A percentile compares a stretch with the other conserved stretches of the same genome.
These are phyloP conservation scores for Kluyveromyces lactis DNA, from an alignment of 805 yeast species.

Conservation along the genomic window DNA sequence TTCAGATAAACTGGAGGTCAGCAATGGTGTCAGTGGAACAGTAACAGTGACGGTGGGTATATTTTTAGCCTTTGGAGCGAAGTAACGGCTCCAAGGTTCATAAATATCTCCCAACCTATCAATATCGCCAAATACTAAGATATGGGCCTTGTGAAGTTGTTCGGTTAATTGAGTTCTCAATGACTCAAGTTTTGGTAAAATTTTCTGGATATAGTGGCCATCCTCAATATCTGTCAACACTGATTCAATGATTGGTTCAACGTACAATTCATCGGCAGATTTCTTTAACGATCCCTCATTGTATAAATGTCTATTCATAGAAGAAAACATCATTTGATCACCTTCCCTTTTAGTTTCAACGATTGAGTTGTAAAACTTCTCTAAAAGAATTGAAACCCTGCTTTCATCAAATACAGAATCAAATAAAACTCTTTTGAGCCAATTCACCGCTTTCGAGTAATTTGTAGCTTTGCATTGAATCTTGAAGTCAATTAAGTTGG, in stretches of 20 bases:
- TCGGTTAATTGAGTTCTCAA: constrained; percentile 43
- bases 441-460: constrained; percentile 61
- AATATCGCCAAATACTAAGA: constrained; percentile 66
- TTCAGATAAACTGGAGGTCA: constrained; percentile 44
- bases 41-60: constrained; percentile 4
- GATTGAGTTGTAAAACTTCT: constrained; percentile 32
- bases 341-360: constrained; percentile 34
- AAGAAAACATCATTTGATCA: constrained; percentile 52
- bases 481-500: constrained; percentile 56
- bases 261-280: constrained; percentile 55
- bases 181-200: constrained; percentile 31
- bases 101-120: constrained; percentile 31
- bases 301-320: constrained; percentile 46
- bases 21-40: constrained; percentile 40
- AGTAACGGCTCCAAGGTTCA: constrained; percentile 20
- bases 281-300: constrained; percentile 55
- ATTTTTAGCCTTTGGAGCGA: constrained; percentile 3
- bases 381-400: constrained; percentile 52
- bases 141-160: constrained; percentile 50
- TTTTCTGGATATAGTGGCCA: constrained; percentile 38
- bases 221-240: constrained; percentile 42
- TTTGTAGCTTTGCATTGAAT: constrained; percentile 54
- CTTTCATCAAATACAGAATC: constrained; percentile 63
- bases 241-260: constrained; percentile 49
- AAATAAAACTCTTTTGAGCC: constrained; percentile 64